Evolutionary conservation across 768 basidiomycete species (phyloP), one percentile per base, ranked within the genome.

Genomic region (Phanerodontia chrysosporium): DNA sequence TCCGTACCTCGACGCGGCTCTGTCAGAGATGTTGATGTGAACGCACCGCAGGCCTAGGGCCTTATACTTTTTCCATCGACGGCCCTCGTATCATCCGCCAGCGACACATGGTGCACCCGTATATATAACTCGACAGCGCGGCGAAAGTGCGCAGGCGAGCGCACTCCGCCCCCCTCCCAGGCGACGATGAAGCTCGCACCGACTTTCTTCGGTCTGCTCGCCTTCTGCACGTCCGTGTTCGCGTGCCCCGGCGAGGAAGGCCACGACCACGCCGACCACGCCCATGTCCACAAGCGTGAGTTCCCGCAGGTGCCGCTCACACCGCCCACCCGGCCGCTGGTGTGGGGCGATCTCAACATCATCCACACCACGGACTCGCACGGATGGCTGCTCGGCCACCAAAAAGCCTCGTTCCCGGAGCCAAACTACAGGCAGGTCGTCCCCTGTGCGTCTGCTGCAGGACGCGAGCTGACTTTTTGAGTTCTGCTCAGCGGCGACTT

Each of bases 291-390:
- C 30, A 74, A 70, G 45, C 75, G 79, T 55, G 73, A 75, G 52
- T 70, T 73, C 52, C 78, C 81, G 0, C 70, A 76, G 48, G 62
- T 72, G 14, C 73, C 73, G 14, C 70, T 86, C 30, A 74, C 83
- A 0, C 77, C 77, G 18, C 92, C 92, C 3, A 80, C 80, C 57
- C 76, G 85, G 21, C 80, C 83, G 24, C 78, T 96, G 14, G 81
- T 83, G 53, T 95, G 93, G 94, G 85, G 87, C n/a, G 91, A 95
- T 66, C 79, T 95, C 68, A 95, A 95, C 68, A 81, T 95, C 66
- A 79, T 95, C 48, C 85, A 87, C 65, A 95, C 92, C 2, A 95
- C 94, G 0, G 92, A 95, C 70, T 89, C 83, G 39, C 87, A 90
- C 73, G 83, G 87, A 25, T 88, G 87, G 87, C 75, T 95, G 3